Evolutionary conservation across 441 rosid species (phyloP).

Genomic region (Manihot esculenta): DNA sequence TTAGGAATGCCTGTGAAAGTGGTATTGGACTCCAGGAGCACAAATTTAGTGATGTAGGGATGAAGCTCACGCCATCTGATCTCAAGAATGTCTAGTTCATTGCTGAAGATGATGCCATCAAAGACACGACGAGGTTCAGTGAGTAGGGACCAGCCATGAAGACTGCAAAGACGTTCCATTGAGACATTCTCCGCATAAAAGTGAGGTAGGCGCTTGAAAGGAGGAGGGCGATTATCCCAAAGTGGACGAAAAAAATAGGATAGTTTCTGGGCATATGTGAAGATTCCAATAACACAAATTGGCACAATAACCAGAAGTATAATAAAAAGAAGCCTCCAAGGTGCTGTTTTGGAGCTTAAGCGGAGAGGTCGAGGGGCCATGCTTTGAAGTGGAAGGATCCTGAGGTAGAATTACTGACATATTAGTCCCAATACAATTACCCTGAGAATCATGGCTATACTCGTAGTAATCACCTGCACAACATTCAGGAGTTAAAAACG

Average conservation of each 20-base stretch:
- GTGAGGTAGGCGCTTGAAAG: conserved; percentile 70
- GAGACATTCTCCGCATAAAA: conserved; percentile 89
- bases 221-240: conserved; percentile 77
- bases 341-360: conserved; percentile 31
- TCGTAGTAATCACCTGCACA: conserved; percentile 12
- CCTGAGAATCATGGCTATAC: conserved; percentile 12
- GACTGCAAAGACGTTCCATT: conserved; percentile 68
- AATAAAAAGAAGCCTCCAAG: conserved; percentile 32
- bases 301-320: conserved; percentile 45
- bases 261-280: conserved; percentile 44
- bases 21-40: conserved; percentile 76
- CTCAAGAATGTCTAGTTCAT: conserved; percentile 80
- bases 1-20: conserved; percentile 88
- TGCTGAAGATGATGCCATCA: conserved; percentile 78
- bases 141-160: conserved; percentile 79
- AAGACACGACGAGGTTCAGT: conserved; percentile 57
- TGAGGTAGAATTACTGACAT: conserved; percentile 22
- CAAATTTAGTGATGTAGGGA: conserved; percentile 67
- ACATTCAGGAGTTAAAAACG: neutral
- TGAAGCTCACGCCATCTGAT: conserved; percentile 77
- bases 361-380: conserved; percentile 51
- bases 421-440: conserved; percentile 4
- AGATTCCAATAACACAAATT: conserved; percentile 47
- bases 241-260: conserved; percentile 74
- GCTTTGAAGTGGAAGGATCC: conserved; percentile 20